These are phyloP conservation scores for Cladobotryum protrusum DNA, from an alignment of 2,329 filamentous ascomycete species.

Conservation along the genomic window DNA sequence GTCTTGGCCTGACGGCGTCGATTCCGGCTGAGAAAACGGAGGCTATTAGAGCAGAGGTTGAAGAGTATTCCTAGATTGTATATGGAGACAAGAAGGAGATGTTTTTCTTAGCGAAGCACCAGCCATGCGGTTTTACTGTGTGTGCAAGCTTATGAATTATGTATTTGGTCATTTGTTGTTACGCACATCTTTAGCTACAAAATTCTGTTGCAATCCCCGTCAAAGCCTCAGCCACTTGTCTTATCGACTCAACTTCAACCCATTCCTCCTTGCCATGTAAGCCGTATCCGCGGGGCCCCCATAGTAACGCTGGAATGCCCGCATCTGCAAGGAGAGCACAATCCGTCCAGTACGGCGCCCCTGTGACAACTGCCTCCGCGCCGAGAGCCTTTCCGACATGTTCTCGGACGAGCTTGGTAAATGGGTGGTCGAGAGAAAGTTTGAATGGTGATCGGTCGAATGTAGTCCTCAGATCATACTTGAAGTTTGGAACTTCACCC, in stretches of 20 bases:
- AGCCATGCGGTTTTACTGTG: too few species aligned
- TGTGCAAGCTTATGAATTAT: too few species aligned
- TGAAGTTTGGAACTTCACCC: conserved; percentile 30
- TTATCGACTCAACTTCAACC: conserved; percentile 38
- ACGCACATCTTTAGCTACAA: conserved; percentile 16
- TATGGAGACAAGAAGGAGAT: background rate
- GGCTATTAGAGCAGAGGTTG: conserved; percentile 5
- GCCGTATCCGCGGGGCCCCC: conserved; percentile 42
- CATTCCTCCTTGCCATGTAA: conserved; percentile 46
- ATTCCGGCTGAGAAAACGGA: conserved; percentile 16
- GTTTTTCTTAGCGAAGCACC: background rate
- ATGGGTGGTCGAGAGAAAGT: conserved; percentile 34
- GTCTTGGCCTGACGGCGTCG: conserved; percentile 19
- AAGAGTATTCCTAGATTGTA: conserved; percentile 5
- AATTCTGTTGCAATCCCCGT: conserved; percentile 23
- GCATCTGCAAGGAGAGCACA: conserved; percentile 39
- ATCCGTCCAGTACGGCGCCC: conserved; percentile 43
- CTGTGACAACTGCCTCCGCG: conserved; percentile 19
- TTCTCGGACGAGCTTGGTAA: conserved; percentile 28
- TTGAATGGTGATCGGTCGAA: conserved; percentile 38
- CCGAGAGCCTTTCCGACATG: conserved; percentile 24
- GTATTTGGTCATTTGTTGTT: background rate
- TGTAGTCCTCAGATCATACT: conserved; percentile 32
- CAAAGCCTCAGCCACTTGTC: conserved; percentile 25
- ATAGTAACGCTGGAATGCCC: conserved; percentile 42